These are phyloP conservation scores for Geranium brycei DNA, from an alignment of 345 rosid species.

Conservation along the genomic window DNA sequence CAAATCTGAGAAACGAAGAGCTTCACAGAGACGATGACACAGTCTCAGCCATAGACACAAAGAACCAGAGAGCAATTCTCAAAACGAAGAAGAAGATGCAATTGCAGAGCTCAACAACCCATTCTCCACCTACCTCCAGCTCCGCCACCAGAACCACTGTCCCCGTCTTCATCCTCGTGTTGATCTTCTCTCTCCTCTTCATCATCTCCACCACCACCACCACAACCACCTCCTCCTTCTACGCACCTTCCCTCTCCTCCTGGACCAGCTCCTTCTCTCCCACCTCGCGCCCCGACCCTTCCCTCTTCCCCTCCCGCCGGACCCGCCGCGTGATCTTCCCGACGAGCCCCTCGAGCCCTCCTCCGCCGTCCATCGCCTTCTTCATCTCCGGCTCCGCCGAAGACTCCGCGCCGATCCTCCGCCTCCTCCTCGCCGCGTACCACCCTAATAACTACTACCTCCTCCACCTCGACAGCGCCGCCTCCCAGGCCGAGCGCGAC, in stretches of 20 bases:
- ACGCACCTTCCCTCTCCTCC: conserved; percentile 9
- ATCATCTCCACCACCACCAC: conserved; percentile 36
- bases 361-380: conserved; percentile 70
- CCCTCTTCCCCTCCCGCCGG: conserved; percentile 54
- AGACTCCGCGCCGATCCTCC: conserved; percentile 54
- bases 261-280: conserved; percentile 18
- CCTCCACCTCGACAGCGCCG: conserved; percentile 67
- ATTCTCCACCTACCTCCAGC: conserved; percentile 1
- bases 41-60: neutral
- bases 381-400: conserved; percentile 63
- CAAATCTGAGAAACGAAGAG: too few relatives aligned
- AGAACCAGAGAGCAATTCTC: neutral
- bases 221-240: conserved; percentile 11
- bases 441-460: conserved; percentile 80
- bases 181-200: conserved; percentile 57
- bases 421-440: conserved; percentile 62
- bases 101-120: conserved; percentile 12
- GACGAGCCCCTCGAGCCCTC: conserved; percentile 27
- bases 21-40: too few relatives aligned
- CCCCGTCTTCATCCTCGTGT: conserved; percentile 31
- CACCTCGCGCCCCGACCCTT: conserved; percentile 40
- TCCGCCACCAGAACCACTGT: conserved; percentile 8
- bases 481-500: conserved; percentile 57
- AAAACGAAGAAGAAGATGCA: neutral
- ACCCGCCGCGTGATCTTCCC: conserved; percentile 25